phyloP scores from a whole-genome alignment of 805 yeast species.

The Lipomyces anomalus region DNA sequence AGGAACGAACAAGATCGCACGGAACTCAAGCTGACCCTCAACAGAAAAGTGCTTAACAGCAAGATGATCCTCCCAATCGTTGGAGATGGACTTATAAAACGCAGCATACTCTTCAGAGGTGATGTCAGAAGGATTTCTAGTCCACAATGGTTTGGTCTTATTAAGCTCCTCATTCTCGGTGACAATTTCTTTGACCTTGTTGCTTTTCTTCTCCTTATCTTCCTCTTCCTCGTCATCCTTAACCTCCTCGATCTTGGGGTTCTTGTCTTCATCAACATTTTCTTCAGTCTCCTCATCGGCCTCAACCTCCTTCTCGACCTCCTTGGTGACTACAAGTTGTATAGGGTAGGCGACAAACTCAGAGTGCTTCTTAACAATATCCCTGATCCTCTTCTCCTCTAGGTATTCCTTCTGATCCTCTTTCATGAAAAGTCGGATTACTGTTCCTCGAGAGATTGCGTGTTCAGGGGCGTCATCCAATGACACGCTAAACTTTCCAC shows the following conservation, averaged over 20 bases:
- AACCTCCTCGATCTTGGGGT: conserved; percentile 70
- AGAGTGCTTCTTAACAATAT: conserved; percentile 98
- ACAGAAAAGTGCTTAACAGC: conserved; percentile 99
- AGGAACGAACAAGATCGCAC: conserved; percentile 95
- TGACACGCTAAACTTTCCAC: conserved; percentile 97
- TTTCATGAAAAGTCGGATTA: conserved; percentile 92
- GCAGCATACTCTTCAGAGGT: conserved; percentile 98
- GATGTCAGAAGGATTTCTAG: conserved; percentile 96
- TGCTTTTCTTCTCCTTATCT: conserved; percentile 69
- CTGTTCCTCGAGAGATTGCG: conserved; percentile 88
- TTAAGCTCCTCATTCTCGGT: conserved; percentile 96
- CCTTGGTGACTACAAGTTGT: conserved; percentile 96
- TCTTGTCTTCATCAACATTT: conserved; percentile 60
- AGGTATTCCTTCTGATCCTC: conserved; percentile 98
- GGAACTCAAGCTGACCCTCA: conserved; percentile 99
- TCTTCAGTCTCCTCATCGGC: conserved; percentile 49
- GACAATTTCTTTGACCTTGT: conserved; percentile 87
- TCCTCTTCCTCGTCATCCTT: conserved; percentile 66
- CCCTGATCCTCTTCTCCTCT: conserved; percentile 99
- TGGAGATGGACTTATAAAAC: conserved; percentile 97
- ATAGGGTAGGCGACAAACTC: conserved; percentile 99
- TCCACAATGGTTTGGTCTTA: conserved; percentile 99
- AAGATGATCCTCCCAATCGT: conserved; percentile 99
- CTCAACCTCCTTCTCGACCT: conserved; percentile 89
- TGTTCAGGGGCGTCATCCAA: conserved; percentile 69